A percentile compares a stretch with the other conserved stretches of the same genome.
phyloP scores from a whole-genome alignment of 1,284 basidiomycete species.

The Cutaneotrichosporon cavernicola region DNA sequence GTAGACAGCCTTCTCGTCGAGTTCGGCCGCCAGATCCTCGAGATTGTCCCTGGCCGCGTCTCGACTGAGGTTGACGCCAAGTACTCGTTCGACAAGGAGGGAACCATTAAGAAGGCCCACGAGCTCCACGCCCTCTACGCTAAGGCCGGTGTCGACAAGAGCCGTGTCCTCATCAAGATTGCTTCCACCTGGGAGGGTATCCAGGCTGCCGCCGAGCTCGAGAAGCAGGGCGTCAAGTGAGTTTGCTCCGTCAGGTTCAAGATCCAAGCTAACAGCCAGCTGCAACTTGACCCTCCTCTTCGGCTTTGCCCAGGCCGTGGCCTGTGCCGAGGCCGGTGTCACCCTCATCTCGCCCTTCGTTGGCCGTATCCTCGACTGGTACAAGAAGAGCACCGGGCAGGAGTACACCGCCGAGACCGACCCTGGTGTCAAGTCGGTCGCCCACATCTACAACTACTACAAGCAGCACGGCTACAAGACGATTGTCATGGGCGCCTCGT shows the following conservation, averaged over 20 bases:
- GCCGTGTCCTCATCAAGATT: slow-evolving; percentile 97
- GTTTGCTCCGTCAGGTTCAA: slow-evolving; percentile 9
- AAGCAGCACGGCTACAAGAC: slow-evolving; percentile 98
- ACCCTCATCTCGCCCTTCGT: slow-evolving; percentile 99
- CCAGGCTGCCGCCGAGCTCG: slow-evolving; percentile 94
- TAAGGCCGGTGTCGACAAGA: slow-evolving; percentile 82
- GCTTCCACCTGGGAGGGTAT: slow-evolving; percentile 99
- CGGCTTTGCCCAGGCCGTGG: slow-evolving; percentile 96
- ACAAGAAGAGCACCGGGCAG: slow-evolving; percentile 84
- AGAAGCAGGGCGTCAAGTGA: slow-evolving; percentile 82
- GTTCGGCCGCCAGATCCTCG: slow-evolving; percentile 93
- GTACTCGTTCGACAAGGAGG: slow-evolving; percentile 77
- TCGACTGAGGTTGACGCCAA: slow-evolving; percentile 98
- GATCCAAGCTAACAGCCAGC: slow-evolving; percentile 34
- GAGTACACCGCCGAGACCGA: slow-evolving; percentile 79
- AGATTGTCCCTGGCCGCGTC: slow-evolving; percentile 95
- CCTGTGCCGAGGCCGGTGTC: slow-evolving; percentile 95
- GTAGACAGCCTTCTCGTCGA: slow-evolving; percentile 90
- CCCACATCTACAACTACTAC: slow-evolving; percentile 92
- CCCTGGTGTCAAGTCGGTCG: slow-evolving; percentile 95
- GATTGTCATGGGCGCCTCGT: slow-evolving; percentile 99
- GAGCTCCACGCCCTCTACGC: slow-evolving; percentile 94
- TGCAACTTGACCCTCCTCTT: slow-evolving; percentile 99
- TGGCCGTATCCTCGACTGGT: slow-evolving; percentile 94
- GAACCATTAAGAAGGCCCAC: slow-evolving; percentile 65